These are phyloP conservation scores for Beauveria pseudobassiana DNA, from an alignment of 2,329 filamentous ascomycete genomes.

Conservation along the genomic window DNA sequence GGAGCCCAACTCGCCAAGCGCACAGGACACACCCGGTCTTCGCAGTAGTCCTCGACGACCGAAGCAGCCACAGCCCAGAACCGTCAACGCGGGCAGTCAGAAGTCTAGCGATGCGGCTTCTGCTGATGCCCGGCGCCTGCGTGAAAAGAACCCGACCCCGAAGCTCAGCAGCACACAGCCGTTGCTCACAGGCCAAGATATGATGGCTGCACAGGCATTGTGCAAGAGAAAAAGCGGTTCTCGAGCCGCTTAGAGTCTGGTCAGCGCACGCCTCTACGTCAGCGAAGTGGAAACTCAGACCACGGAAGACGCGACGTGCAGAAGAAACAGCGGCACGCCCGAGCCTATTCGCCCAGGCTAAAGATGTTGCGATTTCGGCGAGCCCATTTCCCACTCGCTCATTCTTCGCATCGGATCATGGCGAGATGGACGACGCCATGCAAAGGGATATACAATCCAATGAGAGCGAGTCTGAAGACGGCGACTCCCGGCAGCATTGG, in stretches of 20 bases:
- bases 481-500: constrained; percentile 14
- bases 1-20: not conserved
- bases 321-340: not conserved
- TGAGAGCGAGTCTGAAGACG: constrained; percentile 11
- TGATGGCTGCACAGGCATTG: not conserved
- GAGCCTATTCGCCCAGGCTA: constrained; percentile 9
- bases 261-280: not conserved
- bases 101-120: not conserved
- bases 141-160: not conserved
- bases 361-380: constrained; percentile 7
- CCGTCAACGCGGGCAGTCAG: not conserved
- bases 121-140: not conserved
- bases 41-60: constrained; percentile 9
- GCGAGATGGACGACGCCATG: constrained; percentile 19
- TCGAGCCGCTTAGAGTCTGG: not conserved
- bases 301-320: not conserved
- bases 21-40: constrained; percentile 6
- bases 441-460: constrained; percentile 15
- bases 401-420: constrained; percentile 13
- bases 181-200: not conserved
- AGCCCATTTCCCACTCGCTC: constrained; percentile 12
- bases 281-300: constrained; percentile 9
- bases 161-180: not conserved
- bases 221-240: not conserved
- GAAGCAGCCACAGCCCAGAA: not conserved